These are phyloP conservation scores for Yamadazyma dushanensis DNA, from an alignment of 1,139 yeast species.

Conservation along the genomic window DNA sequence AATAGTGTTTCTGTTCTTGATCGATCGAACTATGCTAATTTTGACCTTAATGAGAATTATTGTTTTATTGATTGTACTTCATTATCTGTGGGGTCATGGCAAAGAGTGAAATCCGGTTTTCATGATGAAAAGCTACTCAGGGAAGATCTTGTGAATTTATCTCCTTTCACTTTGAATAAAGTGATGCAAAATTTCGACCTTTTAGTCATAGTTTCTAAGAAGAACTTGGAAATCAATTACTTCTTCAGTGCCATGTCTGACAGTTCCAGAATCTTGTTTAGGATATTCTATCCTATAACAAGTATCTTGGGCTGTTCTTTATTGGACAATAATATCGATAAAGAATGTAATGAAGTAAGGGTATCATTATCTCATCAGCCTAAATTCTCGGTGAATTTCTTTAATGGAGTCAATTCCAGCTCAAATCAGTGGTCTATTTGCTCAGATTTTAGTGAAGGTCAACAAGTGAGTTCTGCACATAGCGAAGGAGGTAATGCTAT, in stretches of 20 bases:
- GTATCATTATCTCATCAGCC: conserved; percentile 60
- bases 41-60: conserved; percentile 64
- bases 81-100: conserved; percentile 77
- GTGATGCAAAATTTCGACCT: conserved; percentile 69
- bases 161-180: conserved; percentile 63
- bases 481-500: conserved; percentile 52
- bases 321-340: conserved; percentile 45
- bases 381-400: conserved; percentile 72
- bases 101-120: conserved; percentile 65
- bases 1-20: conserved; percentile 22
- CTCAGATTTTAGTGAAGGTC: conserved; percentile 81
- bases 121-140: conserved; percentile 42
- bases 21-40: conserved; percentile 12
- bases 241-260: conserved; percentile 71
- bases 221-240: conserved; percentile 69
- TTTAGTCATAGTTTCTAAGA: conserved; percentile 64
- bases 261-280: conserved; percentile 62
- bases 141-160: conserved; percentile 54
- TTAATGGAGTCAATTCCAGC: conserved; percentile 48
- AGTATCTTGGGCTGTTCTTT: conserved; percentile 48
- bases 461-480: conserved; percentile 70
- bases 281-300: conserved; percentile 65
- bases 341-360: conserved; percentile 51
- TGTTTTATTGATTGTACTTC: conserved; percentile 66
- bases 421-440: conserved; percentile 79